These are phyloP conservation scores for Penicillium bovifimosum DNA, from an alignment of 495 filamentous ascomycete species.

Conservation along the genomic window DNA sequence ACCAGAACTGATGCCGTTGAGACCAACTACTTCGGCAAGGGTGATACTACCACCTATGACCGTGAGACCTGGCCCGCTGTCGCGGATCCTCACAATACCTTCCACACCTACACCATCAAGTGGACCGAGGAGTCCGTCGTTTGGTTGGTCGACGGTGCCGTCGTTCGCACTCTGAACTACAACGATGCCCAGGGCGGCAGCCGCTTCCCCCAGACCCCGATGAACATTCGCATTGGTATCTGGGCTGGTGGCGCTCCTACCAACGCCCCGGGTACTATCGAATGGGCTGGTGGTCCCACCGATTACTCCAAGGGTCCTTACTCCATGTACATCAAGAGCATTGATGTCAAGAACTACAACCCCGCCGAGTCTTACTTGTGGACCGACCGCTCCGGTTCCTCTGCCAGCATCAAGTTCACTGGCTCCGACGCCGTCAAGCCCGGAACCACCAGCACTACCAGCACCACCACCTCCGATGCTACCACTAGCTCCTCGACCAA, in stretches of 20 bases:
- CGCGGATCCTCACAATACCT: conserved; percentile 58
- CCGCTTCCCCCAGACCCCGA: conserved; percentile 88
- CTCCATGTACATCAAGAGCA: conserved; percentile 68
- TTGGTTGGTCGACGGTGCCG: conserved; percentile 73
- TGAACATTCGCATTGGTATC: conserved; percentile 77
- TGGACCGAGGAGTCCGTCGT: conserved; percentile 70
- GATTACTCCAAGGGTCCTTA: conserved; percentile 71
- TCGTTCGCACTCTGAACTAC: conserved; percentile 61
- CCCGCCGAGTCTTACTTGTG: conserved; percentile 59
- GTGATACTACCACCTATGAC: conserved; percentile 71
- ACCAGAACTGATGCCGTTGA: conserved; percentile 62
- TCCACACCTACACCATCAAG: conserved; percentile 78
- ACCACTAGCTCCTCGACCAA: conserved; percentile 1
- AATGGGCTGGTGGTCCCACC: conserved; percentile 78
- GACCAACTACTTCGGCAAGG: conserved; percentile 95
- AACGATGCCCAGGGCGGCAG: conserved; percentile 56
- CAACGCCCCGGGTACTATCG: conserved; percentile 55
- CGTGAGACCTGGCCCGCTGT: conserved; percentile 57
- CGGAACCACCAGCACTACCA: not conserved
- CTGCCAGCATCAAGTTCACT: conserved; percentile 64
- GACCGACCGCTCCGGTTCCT: conserved; percentile 58
- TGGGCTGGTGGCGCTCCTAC: conserved; percentile 80
- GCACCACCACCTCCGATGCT: conserved; percentile 1
- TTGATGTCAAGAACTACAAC: conserved; percentile 32
- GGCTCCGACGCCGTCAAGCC: conserved; percentile 13